Conservation (phyloP, 495 filamentous ascomycete genomes). For the Neurospora tetraspora region DNA sequence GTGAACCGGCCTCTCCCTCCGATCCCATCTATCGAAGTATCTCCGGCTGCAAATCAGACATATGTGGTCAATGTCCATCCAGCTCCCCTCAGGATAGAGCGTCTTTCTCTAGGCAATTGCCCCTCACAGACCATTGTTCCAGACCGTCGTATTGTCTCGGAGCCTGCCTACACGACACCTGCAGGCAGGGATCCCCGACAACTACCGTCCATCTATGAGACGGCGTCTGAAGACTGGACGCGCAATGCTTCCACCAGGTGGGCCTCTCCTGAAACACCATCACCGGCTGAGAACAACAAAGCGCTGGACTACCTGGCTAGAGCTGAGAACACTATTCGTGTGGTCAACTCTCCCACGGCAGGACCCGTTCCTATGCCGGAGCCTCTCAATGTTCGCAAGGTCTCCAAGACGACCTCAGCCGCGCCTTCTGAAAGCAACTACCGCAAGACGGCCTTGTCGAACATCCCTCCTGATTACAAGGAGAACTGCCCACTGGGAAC, state of each 20-base stretch:
- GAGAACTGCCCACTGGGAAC: constrained; percentile 3
- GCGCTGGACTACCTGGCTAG: constrained; percentile 25
- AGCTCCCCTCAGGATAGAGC: constrained; percentile 5
- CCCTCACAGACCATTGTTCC: background rate
- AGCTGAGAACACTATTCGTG: constrained; percentile 39
- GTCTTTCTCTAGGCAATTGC: background rate
- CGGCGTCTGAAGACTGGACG: constrained; percentile 19
- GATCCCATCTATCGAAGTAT: constrained; percentile 30
- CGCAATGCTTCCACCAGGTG: constrained; percentile 13
- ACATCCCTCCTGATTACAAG: background rate
- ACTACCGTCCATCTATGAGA: constrained; percentile 46
- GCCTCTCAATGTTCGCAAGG: constrained; percentile 47
- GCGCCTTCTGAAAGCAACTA: background rate
- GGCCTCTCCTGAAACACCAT: constrained; percentile 23
- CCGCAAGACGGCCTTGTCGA: background rate
- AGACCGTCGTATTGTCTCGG: constrained; percentile 36
- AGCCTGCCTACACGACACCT: constrained; percentile 38
- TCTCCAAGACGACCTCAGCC: constrained; percentile 3
- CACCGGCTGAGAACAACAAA: constrained; percentile 19
- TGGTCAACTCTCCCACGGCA: constrained; percentile 32
- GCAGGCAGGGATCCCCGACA: constrained; percentile 24
- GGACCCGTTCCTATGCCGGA: constrained; percentile 13
- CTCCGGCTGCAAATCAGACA: constrained; percentile 11
- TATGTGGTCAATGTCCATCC: constrained; percentile 11
- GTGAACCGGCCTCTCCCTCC: constrained; percentile 39